Conservation (phyloP, 1,139 yeast genomes). For the Torulaspora globosa region DNA sequence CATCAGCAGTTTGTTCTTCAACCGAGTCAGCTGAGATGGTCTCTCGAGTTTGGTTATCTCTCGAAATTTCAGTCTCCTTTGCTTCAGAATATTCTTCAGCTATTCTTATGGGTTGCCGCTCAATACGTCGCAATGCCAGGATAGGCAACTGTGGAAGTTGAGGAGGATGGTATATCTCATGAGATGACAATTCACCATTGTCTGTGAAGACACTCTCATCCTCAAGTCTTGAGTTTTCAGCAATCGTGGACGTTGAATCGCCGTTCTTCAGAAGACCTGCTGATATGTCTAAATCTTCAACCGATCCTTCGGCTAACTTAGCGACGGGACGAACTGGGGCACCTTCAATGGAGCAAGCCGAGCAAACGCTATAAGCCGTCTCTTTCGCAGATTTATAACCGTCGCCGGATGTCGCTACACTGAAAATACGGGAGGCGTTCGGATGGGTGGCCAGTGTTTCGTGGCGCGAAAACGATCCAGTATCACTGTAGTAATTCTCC, state of each 20-base stretch:
- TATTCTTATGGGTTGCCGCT: neutral
- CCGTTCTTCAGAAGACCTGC: constrained; percentile 14
- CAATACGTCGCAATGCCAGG: too few relatives aligned
- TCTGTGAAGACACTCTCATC: neutral
- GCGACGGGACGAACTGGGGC: neutral
- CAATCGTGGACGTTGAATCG: constrained; percentile 7
- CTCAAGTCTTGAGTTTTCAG: neutral
- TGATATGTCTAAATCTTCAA: constrained; percentile 25
- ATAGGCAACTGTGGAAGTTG: constrained; percentile 1
- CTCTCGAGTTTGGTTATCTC: neutral
- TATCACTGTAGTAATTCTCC: constrained; percentile 4
- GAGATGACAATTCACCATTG: neutral
- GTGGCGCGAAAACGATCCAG: constrained; percentile 8
- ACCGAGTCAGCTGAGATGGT: neutral
- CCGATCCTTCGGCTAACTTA: constrained; percentile 13
- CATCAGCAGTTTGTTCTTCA: neutral
- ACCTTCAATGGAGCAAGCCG: constrained; percentile 3
- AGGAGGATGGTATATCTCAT: neutral
- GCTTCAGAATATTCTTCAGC: too few relatives aligned
- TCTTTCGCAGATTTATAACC: constrained; percentile 29
- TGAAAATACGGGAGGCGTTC: constrained; percentile 24
- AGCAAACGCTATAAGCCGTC: constrained; percentile 8
- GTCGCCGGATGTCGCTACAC: constrained; percentile 28
- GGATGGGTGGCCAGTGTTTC: constrained; percentile 8
- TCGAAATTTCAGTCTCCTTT: neutral